Conservation (phyloP, 1,284 basidiomycete genomes). For the Rhizoctonia solani region DNA sequence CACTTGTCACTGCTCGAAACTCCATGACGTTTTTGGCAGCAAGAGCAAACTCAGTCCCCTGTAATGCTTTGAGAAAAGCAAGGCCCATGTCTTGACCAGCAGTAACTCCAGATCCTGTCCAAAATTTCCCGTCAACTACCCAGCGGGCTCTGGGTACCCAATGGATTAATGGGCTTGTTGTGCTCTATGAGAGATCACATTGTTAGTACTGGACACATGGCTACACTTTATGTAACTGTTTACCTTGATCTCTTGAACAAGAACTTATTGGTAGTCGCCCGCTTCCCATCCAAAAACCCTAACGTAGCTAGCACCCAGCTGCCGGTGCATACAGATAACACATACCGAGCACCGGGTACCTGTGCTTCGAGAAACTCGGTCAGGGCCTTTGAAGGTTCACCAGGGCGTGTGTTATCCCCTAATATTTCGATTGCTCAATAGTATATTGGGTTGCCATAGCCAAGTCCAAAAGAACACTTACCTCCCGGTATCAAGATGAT, state of each 20-base stretch:
- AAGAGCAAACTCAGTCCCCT: conserved; percentile 13
- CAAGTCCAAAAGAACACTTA: background rate
- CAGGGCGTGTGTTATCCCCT: conserved; percentile 7
- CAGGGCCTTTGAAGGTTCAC: background rate
- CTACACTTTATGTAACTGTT: too few species aligned
- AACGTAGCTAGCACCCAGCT: conserved; percentile 33
- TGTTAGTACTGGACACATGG: background rate
- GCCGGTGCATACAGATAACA: conserved; percentile 36
- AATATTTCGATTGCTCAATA: background rate
- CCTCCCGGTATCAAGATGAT: conserved; percentile 36
- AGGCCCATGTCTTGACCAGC: conserved; percentile 48
- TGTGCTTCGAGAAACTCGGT: conserved; percentile 24
- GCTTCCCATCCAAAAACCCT: conserved; percentile 35
- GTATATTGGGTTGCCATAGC: background rate
- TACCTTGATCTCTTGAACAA: conserved; percentile 19
- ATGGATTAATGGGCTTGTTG: conserved; percentile 14
- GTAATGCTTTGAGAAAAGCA: conserved; percentile 44
- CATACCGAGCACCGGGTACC: conserved; percentile 17
- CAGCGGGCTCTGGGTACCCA: conserved; percentile 49
- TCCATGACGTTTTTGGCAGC: conserved; percentile 8
- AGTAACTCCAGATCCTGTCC: conserved; percentile 50
- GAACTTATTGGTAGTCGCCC: conserved; percentile 37
- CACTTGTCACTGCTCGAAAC: conserved; percentile 7
- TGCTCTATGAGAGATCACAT: background rate
- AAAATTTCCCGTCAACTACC: conserved; percentile 50